Evolutionary conservation across 441 rosid species (phyloP).

Genomic region (Erodium trifolium): DNA sequence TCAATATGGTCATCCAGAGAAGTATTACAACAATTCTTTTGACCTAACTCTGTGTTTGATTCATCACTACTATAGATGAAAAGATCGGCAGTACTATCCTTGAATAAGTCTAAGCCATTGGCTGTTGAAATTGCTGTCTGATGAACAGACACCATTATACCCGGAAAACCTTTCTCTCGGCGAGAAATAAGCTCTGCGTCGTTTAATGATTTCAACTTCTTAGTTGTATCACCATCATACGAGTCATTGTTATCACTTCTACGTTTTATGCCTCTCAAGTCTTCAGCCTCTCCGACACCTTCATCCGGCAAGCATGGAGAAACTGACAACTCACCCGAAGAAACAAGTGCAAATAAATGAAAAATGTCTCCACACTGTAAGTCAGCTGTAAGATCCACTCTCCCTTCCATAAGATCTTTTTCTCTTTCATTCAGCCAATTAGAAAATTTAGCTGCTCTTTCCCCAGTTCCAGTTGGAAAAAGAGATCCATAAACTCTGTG

Average conservation of each 20-base stretch:
- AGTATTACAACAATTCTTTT: conserved; percentile 25
- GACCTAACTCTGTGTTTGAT: conserved; percentile 21
- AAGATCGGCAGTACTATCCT: background rate
- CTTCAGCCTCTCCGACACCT: conserved; percentile 95
- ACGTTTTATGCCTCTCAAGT: conserved; percentile 66
- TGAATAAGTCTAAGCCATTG: conserved; percentile 44
- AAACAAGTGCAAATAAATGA: conserved; percentile 65
- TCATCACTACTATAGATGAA: conserved; percentile 13
- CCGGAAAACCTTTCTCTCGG: conserved; percentile 94
- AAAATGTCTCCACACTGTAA: conserved; percentile 89
- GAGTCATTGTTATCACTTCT: conserved; percentile 54
- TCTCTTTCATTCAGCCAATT: conserved; percentile 59
- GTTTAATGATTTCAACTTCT: conserved; percentile 49
- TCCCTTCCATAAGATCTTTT: conserved; percentile 48
- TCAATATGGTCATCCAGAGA: conserved; percentile 33
- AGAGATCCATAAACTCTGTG: conserved; percentile 65
- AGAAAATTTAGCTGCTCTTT: conserved; percentile 71
- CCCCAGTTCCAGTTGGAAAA: conserved; percentile 77
- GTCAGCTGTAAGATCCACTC: conserved; percentile 52
- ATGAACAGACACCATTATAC: conserved; percentile 48
- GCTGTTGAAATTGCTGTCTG: conserved; percentile 38
- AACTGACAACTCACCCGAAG: conserved; percentile 66
- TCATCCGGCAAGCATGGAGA: conserved; percentile 69
- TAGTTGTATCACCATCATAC: conserved; percentile 39
- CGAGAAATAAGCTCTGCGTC: conserved; percentile 76